A percentile compares a stretch with the other conserved stretches of the same genome.
phyloP scores from a whole-genome alignment of 495 filamentous ascomycete species.

The Darksidea phi region DNA sequence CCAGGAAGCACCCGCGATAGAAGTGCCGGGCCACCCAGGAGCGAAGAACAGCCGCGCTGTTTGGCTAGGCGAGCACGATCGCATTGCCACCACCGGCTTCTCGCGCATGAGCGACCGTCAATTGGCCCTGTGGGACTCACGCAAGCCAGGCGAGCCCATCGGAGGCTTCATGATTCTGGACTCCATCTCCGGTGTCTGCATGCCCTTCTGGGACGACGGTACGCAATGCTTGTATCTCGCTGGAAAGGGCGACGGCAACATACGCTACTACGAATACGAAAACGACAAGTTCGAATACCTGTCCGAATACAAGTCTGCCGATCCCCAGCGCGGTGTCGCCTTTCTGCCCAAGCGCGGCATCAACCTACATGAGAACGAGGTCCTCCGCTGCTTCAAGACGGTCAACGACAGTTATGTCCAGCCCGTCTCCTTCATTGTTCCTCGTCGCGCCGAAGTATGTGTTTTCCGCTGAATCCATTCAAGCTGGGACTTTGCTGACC shows the following conservation, averaged over 20 bases:
- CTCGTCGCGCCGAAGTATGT: constrained; percentile 73
- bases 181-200: constrained; percentile 94
- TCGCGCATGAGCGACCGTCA: constrained; percentile 97
- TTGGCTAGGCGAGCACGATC: constrained; percentile 94
- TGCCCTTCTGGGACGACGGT: constrained; percentile 99
- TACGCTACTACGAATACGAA: constrained; percentile 95
- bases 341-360: constrained; percentile 95
- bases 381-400: constrained; percentile 94
- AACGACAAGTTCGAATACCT: constrained; percentile 97
- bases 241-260: constrained; percentile 97
- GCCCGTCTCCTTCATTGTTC: constrained; percentile 95
- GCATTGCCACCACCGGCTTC: constrained; percentile 94
- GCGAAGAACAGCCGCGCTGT: constrained; percentile 96
- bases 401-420: constrained; percentile 93
- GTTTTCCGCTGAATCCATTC: too few species aligned
- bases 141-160: constrained; percentile 73
- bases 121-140: constrained; percentile 91
- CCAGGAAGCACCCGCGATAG: constrained; percentile 83
- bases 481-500: too few species aligned
- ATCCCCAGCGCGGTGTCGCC: constrained; percentile 91
- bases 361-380: constrained; percentile 94
- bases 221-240: constrained; percentile 91
- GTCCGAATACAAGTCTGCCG: constrained; percentile 90
- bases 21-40: constrained; percentile 79
- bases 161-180: constrained; percentile 86